A percentile compares a stretch with the other conserved stretches of the same genome.
Evolutionary conservation across 192 early-diverging fungal species (phyloP).

Genomic region (Lobosporangium transversale): DNA sequence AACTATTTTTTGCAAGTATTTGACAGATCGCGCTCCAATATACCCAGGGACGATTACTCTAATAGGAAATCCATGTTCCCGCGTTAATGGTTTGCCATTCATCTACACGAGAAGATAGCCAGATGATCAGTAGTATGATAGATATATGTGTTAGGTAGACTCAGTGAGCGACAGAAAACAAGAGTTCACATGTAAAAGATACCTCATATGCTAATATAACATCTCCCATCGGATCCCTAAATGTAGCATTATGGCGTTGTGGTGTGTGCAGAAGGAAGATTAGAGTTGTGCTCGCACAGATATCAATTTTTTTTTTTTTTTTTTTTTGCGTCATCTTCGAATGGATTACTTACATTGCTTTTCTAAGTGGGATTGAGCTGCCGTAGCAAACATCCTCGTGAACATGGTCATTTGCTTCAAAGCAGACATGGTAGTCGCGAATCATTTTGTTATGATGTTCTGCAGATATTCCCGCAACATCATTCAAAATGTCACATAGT

Average conservation of each 20-base stretch:
- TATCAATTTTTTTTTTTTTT: not conserved
- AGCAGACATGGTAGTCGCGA: conserved; percentile 66
- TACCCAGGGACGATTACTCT: conserved; percentile 92
- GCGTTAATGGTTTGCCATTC: conserved; percentile 77
- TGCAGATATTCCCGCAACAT: conserved; percentile 62
- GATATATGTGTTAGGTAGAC: not conserved
- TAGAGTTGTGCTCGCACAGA: not conserved
- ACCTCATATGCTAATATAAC: conserved; percentile 80
- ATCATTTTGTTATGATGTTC: conserved; percentile 59
- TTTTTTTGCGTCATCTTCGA: not conserved
- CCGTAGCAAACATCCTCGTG: conserved; percentile 77
- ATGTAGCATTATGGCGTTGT: too few relatives aligned
- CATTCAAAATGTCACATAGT: conserved; percentile 78
- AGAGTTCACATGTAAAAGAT: too few relatives aligned
- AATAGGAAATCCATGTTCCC: conserved; percentile 89
- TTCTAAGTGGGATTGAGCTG: conserved; percentile 71
- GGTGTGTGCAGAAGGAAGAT: too few relatives aligned
- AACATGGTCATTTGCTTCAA: conserved; percentile 74
- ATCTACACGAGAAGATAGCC: conserved; percentile 56
- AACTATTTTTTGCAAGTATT: conserved; percentile 79
- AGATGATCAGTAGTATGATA: conserved; percentile 2
- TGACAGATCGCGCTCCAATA: conserved; percentile 92
- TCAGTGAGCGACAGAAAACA: too few relatives aligned
- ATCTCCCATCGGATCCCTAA: conserved; percentile 66
- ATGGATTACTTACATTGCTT: conserved; percentile 71